Conservation (phyloP, 2,329 filamentous ascomycete genomes). For the Paecilomyces sp. region DNA sequence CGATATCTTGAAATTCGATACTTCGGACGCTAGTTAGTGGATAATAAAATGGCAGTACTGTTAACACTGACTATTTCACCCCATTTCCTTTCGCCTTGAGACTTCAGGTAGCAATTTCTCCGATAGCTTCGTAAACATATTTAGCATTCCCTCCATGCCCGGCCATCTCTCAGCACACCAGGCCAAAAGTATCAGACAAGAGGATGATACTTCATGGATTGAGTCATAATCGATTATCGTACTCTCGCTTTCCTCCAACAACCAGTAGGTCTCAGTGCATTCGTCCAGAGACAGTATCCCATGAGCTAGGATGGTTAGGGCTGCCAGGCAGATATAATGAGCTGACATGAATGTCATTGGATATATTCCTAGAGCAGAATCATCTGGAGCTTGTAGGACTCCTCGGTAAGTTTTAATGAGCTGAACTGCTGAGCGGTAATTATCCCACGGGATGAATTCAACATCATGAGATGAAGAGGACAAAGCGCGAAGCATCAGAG, state of each 20-base stretch:
- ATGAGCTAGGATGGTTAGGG: slow-evolving; percentile 22
- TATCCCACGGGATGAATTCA: slow-evolving; percentile 17
- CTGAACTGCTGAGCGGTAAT: slow-evolving; percentile 19
- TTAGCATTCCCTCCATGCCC: slow-evolving; percentile 17
- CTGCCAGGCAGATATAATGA: slow-evolving; percentile 24
- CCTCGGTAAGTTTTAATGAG: slow-evolving; percentile 22
- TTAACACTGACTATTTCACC: neutral
- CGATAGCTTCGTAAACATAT: slow-evolving; percentile 17
- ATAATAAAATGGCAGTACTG: neutral
- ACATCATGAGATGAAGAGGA: neutral
- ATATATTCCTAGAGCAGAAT: slow-evolving; percentile 18
- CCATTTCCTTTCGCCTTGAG: neutral
- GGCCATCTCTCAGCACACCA: slow-evolving; percentile 15
- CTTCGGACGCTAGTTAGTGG: neutral
- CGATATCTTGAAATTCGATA: neutral
- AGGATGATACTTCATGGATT: slow-evolving; percentile 17
- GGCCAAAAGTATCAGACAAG: slow-evolving; percentile 15
- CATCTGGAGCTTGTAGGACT: slow-evolving; percentile 21
- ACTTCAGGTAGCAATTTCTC: slow-evolving; percentile 1
- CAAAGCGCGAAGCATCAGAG: slow-evolving; percentile 17
- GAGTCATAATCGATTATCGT: slow-evolving; percentile 12
- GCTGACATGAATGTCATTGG: slow-evolving; percentile 24
- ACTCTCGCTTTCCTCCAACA: neutral
- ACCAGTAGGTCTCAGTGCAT: slow-evolving; percentile 1
- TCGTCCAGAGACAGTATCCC: slow-evolving; percentile 22